Base-by-base conservation (phyloP, 2,329 filamentous ascomycete species). In the Aspergillus vadensis region DNA sequence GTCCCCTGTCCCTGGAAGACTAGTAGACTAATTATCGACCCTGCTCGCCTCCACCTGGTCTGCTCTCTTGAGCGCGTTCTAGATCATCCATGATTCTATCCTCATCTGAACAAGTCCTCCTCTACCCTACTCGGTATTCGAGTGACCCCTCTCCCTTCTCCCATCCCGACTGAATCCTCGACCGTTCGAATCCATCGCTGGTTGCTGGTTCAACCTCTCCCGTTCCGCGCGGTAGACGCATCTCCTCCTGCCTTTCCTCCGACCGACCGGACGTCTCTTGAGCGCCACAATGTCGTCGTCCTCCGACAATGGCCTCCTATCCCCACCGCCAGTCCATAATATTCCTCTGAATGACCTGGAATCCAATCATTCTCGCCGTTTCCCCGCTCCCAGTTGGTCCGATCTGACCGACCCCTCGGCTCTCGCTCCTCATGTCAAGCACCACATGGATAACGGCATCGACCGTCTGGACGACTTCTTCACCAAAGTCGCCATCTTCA, bases 321-420 rank as follows among this genome's bases (percentile, higher is more conserved):
- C 62, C 51, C 64, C 70, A n/a, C 67, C 66, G 5, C 66, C 69
- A 43, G 66, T 69, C 17, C 61, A 67, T 38, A 66, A 70, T 47
- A 66, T 74, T 15, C 71, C 73, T 8, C 58, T 74, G 15, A 62
- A 65, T 49, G 71, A 74, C 55, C 64, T 75, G 9, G 73, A 75
- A 61, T 67, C 64, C 3, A 66, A 66, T 12, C 47, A 63, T 23
- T 36, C 57, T 48, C 58, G 52, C 44, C 27, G 43, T 51, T 59
- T 58, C 7, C 57, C 52, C 41, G 6, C 63, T 67, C 15, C 63
- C 25, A 50, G n/a, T 30, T 50, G 47, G 7, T 69, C 61, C 59
- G 66, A 59, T 57, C 62, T 55, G 49, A 65, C 56, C 53, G 63
- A 51, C 36, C 59, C 63, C 9, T 55, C 63, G 23, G 59, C 51